Evolutionary conservation across 2,329 filamentous ascomycete species (phyloP), one percentile per base, ranked within the genome.

Genomic region (Penicillium polonicum): DNA sequence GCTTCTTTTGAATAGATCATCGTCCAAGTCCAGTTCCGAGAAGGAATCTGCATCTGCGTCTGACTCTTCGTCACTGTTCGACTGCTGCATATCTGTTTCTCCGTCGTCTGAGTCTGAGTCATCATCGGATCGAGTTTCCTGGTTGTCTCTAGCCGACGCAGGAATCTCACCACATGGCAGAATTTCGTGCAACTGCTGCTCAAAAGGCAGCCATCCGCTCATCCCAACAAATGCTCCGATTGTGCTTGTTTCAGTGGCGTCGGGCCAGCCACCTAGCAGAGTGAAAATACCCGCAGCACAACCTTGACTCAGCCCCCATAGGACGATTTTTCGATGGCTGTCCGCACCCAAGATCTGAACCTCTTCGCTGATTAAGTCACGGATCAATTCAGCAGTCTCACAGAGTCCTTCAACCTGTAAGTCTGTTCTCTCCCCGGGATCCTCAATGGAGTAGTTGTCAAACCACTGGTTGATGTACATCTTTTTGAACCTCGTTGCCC

Each of bases 281-380:
- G 75, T 61, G 21, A 77, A 70, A 10, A 83, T 60, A 0, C 72
- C 70, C 63, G 78, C 76, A 1, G 81, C 82, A 61, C 79, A 83
- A 0, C 82, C 82, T 60, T 83, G 80, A 63, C 82, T 83, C n/a
- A 84, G 59, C 0, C 82, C 81, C 17, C 80, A 80, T 1, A 85
- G 59, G 7, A 84, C 68, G 15, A 84, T 69, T 49, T 80, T 81
- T 21, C 61, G 35, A 52, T 70, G 31, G 48, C 68, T 52, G 55
- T 68, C 45, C 73, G 66, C 15, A 60, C 65, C 56, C 31, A 70
- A 52, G 1, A 65, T 55, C 3, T 23, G 19, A 2, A 58, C 63
- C 62, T 82, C 79, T 10, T 64, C 33, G 2, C 53, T 58, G 27
- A 81, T 59, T 8, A 81, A 55, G 2, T 52, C 54, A 2, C 74